Conservation (phyloP, 2,329 filamentous ascomycete genomes). For the Gliomastix tumulicola region DNA sequence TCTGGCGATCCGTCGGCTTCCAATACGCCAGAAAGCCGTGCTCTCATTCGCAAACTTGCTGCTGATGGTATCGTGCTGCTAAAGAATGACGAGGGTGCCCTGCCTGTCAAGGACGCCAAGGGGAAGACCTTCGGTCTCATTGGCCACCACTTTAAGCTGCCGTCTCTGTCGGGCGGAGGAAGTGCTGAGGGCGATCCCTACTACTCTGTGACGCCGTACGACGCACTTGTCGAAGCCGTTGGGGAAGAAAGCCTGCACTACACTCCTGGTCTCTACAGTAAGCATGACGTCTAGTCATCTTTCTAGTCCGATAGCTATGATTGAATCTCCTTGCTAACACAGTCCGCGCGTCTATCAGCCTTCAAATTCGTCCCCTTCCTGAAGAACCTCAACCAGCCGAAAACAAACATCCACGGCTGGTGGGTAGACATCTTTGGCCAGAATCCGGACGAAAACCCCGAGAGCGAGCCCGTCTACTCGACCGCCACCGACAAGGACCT, state of each 20-base stretch:
- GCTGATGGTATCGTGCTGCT: conserved; percentile 35
- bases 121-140: conserved; percentile 52
- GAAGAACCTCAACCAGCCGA: no score
- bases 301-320: no score
- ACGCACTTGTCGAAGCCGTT: conserved; percentile 30
- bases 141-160: conserved; percentile 51
- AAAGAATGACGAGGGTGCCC: conserved; percentile 59
- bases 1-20: no score
- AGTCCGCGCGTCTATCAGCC: no score
- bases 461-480: conserved; percentile 8
- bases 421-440: no score
- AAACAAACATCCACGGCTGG: no score
- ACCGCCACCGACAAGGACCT: conserved; percentile 2
- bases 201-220: conserved; percentile 65
- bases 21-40: not conserved
- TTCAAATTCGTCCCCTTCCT: no score
- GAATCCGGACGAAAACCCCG: no score
- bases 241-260: conserved; percentile 10
- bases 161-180: conserved; percentile 56
- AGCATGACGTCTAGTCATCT: no score
- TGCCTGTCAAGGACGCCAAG: conserved; percentile 50
- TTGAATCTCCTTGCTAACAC: no score
- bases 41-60: not conserved
- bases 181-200: conserved; percentile 55
- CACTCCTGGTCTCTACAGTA: conserved; percentile 8